A percentile compares a stretch with the other conserved stretches of the same genome.
These are phyloP conservation scores for Colletotrichum chrysophilum DNA, from an alignment of 2,329 filamentous ascomycete species.

Conservation along the genomic window DNA sequence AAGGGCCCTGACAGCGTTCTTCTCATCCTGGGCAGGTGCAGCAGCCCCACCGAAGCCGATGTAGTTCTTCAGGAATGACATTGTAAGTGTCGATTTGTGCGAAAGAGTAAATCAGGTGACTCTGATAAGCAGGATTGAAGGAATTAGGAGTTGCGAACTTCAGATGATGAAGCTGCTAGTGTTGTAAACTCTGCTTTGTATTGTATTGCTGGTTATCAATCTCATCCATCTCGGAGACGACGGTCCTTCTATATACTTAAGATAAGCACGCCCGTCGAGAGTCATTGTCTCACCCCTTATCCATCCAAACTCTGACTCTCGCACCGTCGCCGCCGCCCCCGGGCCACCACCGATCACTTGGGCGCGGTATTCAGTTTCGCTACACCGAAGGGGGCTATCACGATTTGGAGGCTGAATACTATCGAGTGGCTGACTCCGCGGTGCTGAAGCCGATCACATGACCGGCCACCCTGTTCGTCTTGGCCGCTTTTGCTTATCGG, in stretches of 20 bases:
- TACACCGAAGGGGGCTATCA: neutral
- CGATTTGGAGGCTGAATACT: neutral
- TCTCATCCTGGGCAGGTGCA: slow-evolving; percentile 28
- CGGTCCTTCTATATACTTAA: slow-evolving; percentile 21
- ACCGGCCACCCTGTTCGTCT: neutral
- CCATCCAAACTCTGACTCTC: neutral
- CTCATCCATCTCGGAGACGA: neutral
- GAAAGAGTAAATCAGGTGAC: neutral
- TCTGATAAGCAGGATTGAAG: neutral
- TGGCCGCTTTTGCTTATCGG: neutral
- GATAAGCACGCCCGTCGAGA: slow-evolving; percentile 3
- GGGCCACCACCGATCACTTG: neutral
- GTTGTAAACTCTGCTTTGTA: neutral
- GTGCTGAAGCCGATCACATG: neutral
- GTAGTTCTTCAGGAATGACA: slow-evolving; percentile 39
- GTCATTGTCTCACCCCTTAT: neutral
- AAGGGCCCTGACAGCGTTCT: slow-evolving; percentile 40
- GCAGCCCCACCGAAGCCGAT: slow-evolving; percentile 38
- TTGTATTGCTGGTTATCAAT: neutral
- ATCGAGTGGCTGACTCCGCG: neutral
- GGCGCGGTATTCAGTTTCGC: neutral
- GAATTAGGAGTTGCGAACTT: neutral
- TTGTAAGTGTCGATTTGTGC: slow-evolving; percentile 16
- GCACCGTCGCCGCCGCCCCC: neutral
- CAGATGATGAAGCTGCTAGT: neutral